Evolutionary conservation across 495 filamentous ascomycete genomes (phyloP).

Genomic region (Letharia lupina): DNA sequence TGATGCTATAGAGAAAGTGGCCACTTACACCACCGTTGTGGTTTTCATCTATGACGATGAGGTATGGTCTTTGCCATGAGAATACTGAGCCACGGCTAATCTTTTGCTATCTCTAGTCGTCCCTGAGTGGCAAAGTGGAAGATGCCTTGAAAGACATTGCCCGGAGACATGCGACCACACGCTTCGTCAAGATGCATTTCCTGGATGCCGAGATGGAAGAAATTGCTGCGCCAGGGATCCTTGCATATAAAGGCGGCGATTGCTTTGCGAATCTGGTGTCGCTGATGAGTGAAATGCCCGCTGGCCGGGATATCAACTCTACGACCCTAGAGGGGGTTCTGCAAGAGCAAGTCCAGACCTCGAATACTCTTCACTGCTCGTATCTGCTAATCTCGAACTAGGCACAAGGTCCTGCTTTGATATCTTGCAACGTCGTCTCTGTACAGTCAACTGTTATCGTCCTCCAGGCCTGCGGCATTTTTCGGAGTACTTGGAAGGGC

Average conservation of each 20-base stretch:
- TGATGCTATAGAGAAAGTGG: conserved; percentile 87
- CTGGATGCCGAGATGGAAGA: conserved; percentile 92
- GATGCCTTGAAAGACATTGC: conserved; percentile 67
- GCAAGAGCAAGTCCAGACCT: conserved; percentile 6
- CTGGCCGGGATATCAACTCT: conserved; percentile 50
- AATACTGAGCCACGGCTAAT: conserved; percentile 1
- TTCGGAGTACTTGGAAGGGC: conserved; percentile 1
- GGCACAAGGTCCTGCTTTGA: conserved; percentile 13
- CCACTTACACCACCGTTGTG: conserved; percentile 75
- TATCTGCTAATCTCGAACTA: background rate
- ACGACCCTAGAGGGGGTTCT: conserved; percentile 54
- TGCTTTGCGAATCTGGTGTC: conserved; percentile 85
- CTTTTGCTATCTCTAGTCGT: conserved; percentile 44
- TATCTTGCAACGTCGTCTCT: background rate
- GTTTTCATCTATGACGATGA: conserved; percentile 88
- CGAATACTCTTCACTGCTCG: background rate
- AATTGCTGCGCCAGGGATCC: conserved; percentile 76
- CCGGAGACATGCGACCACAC: conserved; percentile 54
- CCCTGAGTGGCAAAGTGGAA: conserved; percentile 67
- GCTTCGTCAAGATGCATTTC: conserved; percentile 87
- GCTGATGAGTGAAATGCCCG: conserved; percentile 75
- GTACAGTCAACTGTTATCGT: background rate
- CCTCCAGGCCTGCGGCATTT: conserved; percentile 2
- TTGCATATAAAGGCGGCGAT: conserved; percentile 83
- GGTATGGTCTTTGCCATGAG: conserved; percentile 39